phyloP scores from a whole-genome alignment of 179 eudicot species.

The Silene noctiflora region DNA sequence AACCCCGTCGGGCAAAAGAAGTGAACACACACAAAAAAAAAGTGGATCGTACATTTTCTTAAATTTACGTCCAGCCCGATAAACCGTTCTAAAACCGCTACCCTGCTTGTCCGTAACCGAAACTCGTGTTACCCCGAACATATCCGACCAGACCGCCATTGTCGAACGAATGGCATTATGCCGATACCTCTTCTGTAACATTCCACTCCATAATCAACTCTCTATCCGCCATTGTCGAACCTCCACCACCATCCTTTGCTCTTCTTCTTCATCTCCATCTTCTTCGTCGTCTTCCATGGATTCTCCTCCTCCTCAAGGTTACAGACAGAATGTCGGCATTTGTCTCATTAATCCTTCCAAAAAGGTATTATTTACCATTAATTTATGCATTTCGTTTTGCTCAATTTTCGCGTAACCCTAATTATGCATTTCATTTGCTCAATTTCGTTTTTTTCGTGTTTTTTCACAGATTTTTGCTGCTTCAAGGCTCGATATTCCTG shows the following conservation, averaged over 20 bases:
- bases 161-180: slow-evolving; percentile 35
- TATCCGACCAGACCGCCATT: too few species aligned
- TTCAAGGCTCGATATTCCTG: slow-evolving; percentile 83
- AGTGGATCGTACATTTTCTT: too few species aligned
- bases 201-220: slow-evolving; percentile 21
- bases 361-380: neutral
- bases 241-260: slow-evolving; percentile 1
- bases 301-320: slow-evolving; percentile 62
- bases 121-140: too few species aligned
- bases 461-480: slow-evolving; percentile 70
- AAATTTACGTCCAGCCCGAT: too few species aligned
- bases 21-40: too few species aligned
- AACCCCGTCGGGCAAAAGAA: too few species aligned
- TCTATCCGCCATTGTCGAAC: slow-evolving; percentile 18
- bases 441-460: neutral
- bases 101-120: too few species aligned
- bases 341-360: slow-evolving; percentile 76
- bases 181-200: slow-evolving; percentile 24
- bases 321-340: slow-evolving; percentile 64
- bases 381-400: neutral
- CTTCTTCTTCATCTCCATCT: slow-evolving; percentile 26
- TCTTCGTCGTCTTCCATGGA: slow-evolving; percentile 52
- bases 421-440: neutral
- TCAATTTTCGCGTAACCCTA: neutral
- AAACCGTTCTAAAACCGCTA: too few species aligned